A percentile compares a stretch with the other conserved stretches of the same genome.
Evolutionary conservation across 495 filamentous ascomycete species (phyloP).

Genomic region (Aspergillus diversus): DNA sequence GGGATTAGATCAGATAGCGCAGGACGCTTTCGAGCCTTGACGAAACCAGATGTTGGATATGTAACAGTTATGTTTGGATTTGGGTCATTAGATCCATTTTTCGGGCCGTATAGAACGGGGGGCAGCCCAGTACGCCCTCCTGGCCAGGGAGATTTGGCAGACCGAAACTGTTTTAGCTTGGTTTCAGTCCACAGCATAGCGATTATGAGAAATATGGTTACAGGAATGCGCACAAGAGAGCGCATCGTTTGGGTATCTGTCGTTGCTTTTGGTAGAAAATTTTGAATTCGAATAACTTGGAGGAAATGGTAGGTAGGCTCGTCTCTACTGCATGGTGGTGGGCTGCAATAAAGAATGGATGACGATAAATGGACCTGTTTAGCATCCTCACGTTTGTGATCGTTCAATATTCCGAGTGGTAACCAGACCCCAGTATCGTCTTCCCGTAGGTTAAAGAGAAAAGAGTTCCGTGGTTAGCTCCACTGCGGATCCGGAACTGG

Average conservation of each 20-base stretch:
- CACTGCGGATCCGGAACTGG: too few relatives aligned
- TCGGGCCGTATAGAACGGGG: not conserved
- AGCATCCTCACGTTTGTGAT: too few relatives aligned
- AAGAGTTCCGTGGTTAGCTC: too few relatives aligned
- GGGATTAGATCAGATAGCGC: slow-evolving; percentile 5
- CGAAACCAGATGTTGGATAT: not conserved
- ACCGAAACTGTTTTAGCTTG: not conserved
- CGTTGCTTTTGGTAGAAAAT: not conserved
- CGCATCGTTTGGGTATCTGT: slow-evolving; percentile 3
- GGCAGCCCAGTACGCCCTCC: not conserved
- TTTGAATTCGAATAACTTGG: not conserved
- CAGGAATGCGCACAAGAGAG: slow-evolving; percentile 1
- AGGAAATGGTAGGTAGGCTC: not conserved
- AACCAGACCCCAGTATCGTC: too few relatives aligned
- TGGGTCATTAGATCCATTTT: not conserved
- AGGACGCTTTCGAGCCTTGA: not conserved
- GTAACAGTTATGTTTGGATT: not conserved
- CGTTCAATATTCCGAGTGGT: too few relatives aligned
- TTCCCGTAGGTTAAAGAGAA: too few relatives aligned
- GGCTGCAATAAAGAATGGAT: too few relatives aligned
- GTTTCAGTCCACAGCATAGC: slow-evolving; percentile 8
- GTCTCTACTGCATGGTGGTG: too few relatives aligned
- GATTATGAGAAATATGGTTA: slow-evolving; percentile 7
- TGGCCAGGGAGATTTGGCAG: not conserved
- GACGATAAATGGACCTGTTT: too few relatives aligned